These are phyloP conservation scores for Scheffersomyces titani DNA, from an alignment of 1,139 yeast species.

Conservation along the genomic window DNA sequence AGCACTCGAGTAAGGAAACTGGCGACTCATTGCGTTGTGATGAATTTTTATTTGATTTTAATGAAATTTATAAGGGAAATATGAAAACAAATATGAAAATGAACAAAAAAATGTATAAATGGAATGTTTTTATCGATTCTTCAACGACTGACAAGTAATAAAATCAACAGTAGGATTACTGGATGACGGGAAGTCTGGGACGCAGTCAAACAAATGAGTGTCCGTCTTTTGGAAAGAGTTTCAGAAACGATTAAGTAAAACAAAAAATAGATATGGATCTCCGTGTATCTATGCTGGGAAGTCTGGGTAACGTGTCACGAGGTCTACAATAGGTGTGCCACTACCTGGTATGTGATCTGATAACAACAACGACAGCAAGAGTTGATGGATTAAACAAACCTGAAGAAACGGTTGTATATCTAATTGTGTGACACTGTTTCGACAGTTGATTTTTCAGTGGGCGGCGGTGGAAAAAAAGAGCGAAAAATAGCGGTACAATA, in stretches of 20 bases:
- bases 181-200: slow-evolving; percentile 3
- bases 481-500: not conserved
- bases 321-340: not conserved
- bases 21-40: slow-evolving; percentile 44
- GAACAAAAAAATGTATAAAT: not conserved
- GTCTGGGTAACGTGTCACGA: not conserved
- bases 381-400: not conserved
- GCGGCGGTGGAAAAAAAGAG: not conserved
- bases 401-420: not conserved
- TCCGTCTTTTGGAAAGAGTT: slow-evolving; percentile 8
- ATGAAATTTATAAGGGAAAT: not conserved
- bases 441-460: not conserved
- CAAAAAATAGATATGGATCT: not conserved
- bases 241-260: not conserved
- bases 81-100: slow-evolving; percentile 3
- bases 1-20: slow-evolving; percentile 94
- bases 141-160: not conserved
- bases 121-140: not conserved
- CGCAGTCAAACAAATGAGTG: slow-evolving; percentile 23
- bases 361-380: not conserved
- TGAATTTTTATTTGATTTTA: slow-evolving; percentile 7
- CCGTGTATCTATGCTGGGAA: not conserved
- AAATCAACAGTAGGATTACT: slow-evolving; percentile 1
- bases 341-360: not conserved
- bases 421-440: not conserved